A percentile compares a stretch with the other conserved stretches of the same genome.
These are phyloP conservation scores for Suhomyces bolitotheri DNA, from an alignment of 1,139 yeast genomes.

Conservation along the genomic window DNA sequence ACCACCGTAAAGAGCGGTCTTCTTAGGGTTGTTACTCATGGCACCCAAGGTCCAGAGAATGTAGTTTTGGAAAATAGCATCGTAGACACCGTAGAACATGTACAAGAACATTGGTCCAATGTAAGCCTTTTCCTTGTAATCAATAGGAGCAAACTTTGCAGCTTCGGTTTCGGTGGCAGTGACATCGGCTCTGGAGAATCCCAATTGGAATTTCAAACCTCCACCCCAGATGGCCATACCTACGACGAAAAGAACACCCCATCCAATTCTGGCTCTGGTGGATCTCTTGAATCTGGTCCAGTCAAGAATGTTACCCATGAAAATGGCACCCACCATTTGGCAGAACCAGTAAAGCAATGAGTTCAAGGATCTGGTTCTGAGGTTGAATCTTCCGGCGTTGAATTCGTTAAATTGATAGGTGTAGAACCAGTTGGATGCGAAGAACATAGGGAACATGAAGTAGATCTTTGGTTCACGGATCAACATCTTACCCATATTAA, in stretches of 20 bases:
- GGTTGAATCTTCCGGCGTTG: slow-evolving; percentile 56
- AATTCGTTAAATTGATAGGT: slow-evolving; percentile 62
- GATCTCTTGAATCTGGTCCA: slow-evolving; percentile 41
- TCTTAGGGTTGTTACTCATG: slow-evolving; percentile 56
- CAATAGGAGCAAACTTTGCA: slow-evolving; percentile 32
- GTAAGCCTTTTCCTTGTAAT: slow-evolving; percentile 46
- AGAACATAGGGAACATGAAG: slow-evolving; percentile 59
- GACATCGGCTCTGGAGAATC: slow-evolving; percentile 44
- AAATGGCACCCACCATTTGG: slow-evolving; percentile 58
- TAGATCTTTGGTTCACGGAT: slow-evolving; percentile 48
- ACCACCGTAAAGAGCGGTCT: slow-evolving; percentile 59
- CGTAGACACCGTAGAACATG: slow-evolving; percentile 59
- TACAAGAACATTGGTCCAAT: slow-evolving; percentile 63
- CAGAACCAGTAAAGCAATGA: slow-evolving; percentile 60
- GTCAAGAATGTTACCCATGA: slow-evolving; percentile 52
- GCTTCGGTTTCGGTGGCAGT: slow-evolving; percentile 9
- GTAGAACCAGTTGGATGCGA: slow-evolving; percentile 65
- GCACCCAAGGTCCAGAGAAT: slow-evolving; percentile 61
- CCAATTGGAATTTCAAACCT: slow-evolving; percentile 53
- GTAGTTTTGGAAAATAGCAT: slow-evolving; percentile 59
- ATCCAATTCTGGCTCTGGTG: slow-evolving; percentile 50
- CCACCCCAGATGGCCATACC: slow-evolving; percentile 63
- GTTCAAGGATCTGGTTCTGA: slow-evolving; percentile 62
- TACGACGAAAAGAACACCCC: slow-evolving; percentile 39
- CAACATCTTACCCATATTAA: slow-evolving; percentile 41